Evolutionary conservation across 192 early-diverging fungal genomes (phyloP), one percentile per base, ranked within the genome.

Genomic region (Cetraspora pellucida): DNA sequence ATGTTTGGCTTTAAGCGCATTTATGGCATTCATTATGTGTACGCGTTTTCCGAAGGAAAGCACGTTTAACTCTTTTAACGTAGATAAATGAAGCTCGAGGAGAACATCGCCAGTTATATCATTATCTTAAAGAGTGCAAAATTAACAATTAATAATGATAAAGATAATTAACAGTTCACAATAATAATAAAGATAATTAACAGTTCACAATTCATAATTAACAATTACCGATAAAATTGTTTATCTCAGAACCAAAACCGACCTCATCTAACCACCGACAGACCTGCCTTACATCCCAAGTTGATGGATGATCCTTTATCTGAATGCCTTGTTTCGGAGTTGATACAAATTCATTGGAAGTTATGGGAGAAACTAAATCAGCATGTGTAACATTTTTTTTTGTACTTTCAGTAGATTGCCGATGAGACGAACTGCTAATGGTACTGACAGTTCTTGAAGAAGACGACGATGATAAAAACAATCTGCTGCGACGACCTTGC

Each of bases 51-150:
- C 88, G 54, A 90, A 88, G 2, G 88, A 83, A 50, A 72, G 84
- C 43, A 93, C 87, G 25, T 91, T 89, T 17, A 93, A 74, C 54
- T 93, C 91, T 72, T 91, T 89, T 23, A 93, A 79, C 37, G 86
- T 85, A 50, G 86, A 83, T 28, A 93, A 80, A 65, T 84, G 87
- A 19, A 92, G 68, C n/a, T 89, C 87, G 1, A 93, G 30, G 11
- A 93, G 82, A 14, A 85, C 81, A 47, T 88, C 88, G 54, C 92
- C 92, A 25, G 86, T 89, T 59, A 93, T 90, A 54, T 88, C 89
- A 68, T 91, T 87, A 3, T 91, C 91, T 90, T 16, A 28, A 44
- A 84, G n/a, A 30, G 16, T n/a, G 16, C 19, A 14, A 52, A 19
- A 54, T 11, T 54, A 54, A 19, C 5, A 37, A 37, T 54, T 54